A percentile compares a stretch with the other conserved stretches of the same genome.
phyloP scores from a whole-genome alignment of 2,329 filamentous ascomycete genomes.

The Fusarium proliferatum region DNA sequence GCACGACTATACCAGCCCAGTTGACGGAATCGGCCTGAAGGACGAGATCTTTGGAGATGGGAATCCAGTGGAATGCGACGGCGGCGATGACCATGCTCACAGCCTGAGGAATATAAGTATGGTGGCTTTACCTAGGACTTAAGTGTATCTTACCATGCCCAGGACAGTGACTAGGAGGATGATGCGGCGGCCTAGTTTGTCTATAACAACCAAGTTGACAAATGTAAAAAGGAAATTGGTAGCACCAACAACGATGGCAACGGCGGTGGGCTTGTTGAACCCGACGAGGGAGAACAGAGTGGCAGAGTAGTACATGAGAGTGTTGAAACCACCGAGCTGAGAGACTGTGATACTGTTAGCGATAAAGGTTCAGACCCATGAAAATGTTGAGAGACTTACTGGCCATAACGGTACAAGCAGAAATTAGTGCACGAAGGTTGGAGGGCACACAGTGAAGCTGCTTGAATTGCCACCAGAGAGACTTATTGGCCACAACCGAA shows the following conservation, averaged over 20 bases:
- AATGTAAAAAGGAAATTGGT: constrained; percentile 63
- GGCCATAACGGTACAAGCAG: constrained; percentile 60
- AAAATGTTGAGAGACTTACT: constrained; percentile 55
- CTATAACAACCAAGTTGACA: constrained; percentile 59
- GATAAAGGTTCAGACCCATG: constrained; percentile 56
- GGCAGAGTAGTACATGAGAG: constrained; percentile 62
- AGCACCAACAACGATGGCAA: constrained; percentile 57
- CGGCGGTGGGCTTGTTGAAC: constrained; percentile 60
- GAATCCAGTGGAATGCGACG: constrained; percentile 57
- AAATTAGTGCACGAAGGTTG: constrained; percentile 57
- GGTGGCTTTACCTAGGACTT: constrained; percentile 1
- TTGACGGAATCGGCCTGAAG: constrained; percentile 47
- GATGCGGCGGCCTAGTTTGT: constrained; percentile 56
- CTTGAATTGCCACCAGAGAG: constrained; percentile 55
- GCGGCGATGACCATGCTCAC: constrained; percentile 54
- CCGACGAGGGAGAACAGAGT: constrained; percentile 62
- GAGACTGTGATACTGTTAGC: constrained; percentile 61
- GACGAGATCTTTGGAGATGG: constrained; percentile 54
- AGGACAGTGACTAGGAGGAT: constrained; percentile 55
- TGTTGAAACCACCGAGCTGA: constrained; percentile 64
- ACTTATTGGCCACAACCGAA: constrained; percentile 52
- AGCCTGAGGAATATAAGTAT: constrained; percentile 43
- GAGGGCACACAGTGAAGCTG: constrained; percentile 56
- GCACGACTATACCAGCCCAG: constrained; percentile 55
- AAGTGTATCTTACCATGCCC: constrained; percentile 15